phyloP scores from a whole-genome alignment of 2,329 filamentous ascomycete genomes.

The Macrophomina phaseolina region DNA sequence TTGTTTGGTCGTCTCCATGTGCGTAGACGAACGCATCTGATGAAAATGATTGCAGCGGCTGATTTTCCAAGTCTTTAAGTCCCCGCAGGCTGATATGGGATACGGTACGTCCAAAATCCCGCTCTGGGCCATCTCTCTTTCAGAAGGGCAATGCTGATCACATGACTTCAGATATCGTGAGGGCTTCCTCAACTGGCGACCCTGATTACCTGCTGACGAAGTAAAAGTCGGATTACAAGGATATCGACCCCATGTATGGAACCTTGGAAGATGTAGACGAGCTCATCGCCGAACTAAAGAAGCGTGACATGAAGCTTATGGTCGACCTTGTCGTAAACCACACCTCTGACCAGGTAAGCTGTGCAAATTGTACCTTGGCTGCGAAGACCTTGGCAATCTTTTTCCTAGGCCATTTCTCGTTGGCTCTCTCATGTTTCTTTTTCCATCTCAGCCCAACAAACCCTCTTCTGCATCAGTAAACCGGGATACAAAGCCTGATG shows the following conservation, averaged over 20 bases:
- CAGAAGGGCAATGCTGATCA: neutral
- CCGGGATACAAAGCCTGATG: too few species aligned
- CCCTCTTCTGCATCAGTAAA: too few species aligned
- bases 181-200: too few species aligned
- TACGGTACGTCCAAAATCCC: conserved; percentile 61
- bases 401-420: too few species aligned
- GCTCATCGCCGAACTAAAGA: conserved; percentile 65
- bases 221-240: conserved; percentile 63
- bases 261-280: conserved; percentile 69
- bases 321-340: conserved; percentile 81
- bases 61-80: conserved; percentile 56
- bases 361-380: neutral
- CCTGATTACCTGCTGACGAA: neutral
- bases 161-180: conserved; percentile 2
- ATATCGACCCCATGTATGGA: conserved; percentile 69
- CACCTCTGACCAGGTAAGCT: conserved; percentile 61
- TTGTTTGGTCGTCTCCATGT: conserved; percentile 70
- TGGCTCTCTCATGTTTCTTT: too few species aligned
- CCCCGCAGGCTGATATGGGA: conserved; percentile 71
- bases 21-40: neutral
- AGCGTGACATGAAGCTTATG: conserved; percentile 71
- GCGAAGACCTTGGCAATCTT: too few species aligned
- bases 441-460: too few species aligned
- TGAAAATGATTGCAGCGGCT: neutral
- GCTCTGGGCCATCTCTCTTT: neutral